phyloP scores from a whole-genome alignment of 768 basidiomycete genomes.

The Amyloporia xantha region DNA sequence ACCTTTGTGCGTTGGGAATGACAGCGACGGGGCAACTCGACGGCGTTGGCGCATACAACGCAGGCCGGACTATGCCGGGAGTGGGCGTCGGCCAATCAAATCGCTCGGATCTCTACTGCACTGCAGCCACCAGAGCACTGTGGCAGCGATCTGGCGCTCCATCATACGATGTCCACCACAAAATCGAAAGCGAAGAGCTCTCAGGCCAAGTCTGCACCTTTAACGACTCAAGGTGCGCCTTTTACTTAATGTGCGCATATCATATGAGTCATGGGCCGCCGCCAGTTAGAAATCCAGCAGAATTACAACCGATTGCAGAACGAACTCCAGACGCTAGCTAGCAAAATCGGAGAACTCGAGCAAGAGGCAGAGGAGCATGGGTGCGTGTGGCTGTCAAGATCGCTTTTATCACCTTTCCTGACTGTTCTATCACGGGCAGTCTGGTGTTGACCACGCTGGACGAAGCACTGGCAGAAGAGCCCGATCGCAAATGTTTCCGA shows the following conservation, averaged over 20 bases:
- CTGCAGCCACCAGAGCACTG: conserved; percentile 1
- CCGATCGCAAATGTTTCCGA: conserved; percentile 92
- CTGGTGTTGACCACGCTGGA: conserved; percentile 84
- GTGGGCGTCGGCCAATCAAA: conserved; percentile 40
- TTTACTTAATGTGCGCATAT: background rate
- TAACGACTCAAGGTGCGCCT: conserved; percentile 68
- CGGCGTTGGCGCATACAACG: conserved; percentile 21
- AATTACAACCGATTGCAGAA: conserved; percentile 76
- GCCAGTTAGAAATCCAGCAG: conserved; percentile 75
- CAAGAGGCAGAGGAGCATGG: conserved; percentile 93
- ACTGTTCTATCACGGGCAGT: conserved; percentile 41
- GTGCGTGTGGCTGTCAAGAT: conserved; percentile 39
- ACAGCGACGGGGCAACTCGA: conserved; percentile 21
- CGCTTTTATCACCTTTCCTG: background rate
- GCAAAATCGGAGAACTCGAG: conserved; percentile 95
- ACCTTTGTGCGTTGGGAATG: conserved; percentile 16
- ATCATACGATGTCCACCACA: conserved; percentile 41
- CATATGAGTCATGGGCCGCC: background rate
- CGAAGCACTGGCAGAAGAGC: conserved; percentile 76
- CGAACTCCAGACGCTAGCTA: conserved; percentile 86
- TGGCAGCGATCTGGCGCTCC: conserved; percentile 1
- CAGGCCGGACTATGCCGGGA: conserved; percentile 24
- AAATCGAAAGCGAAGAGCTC: conserved; percentile 57
- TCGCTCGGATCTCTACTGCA: conserved; percentile 16
- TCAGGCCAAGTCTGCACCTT: conserved; percentile 42